phyloP scores from a whole-genome alignment of 371 early-diverging fungal genomes.

The Apophysomyces ossiformis region DNA sequence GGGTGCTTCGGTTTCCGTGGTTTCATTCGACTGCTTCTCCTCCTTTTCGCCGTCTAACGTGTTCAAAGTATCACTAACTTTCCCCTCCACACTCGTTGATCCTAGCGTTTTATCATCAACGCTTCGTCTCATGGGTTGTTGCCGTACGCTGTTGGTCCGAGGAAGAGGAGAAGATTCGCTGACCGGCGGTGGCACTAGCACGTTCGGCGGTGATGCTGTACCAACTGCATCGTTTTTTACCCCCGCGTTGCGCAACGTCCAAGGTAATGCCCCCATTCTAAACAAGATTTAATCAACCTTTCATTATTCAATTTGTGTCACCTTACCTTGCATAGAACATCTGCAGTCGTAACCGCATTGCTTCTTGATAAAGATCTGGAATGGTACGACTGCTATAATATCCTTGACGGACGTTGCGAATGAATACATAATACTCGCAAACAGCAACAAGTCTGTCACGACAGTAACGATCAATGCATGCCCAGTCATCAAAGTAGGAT shows the following conservation, averaged over 20 bases:
- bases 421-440: slow-evolving; percentile 92
- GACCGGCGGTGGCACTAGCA: slow-evolving; percentile 26
- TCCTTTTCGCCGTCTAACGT: not conserved
- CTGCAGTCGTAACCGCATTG: slow-evolving; percentile 78
- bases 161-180: slow-evolving; percentile 36
- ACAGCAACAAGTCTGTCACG: slow-evolving; percentile 91
- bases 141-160: slow-evolving; percentile 8
- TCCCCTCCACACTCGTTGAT: not conserved
- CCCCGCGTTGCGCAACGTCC: slow-evolving; percentile 39
- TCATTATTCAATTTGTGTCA: not conserved
- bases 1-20: not conserved
- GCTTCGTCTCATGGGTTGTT: not conserved
- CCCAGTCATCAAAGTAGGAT: slow-evolving; percentile 83
- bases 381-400: slow-evolving; percentile 75
- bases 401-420: slow-evolving; percentile 87
- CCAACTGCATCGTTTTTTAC: slow-evolving; percentile 22
- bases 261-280: slow-evolving; percentile 57
- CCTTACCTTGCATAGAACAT: slow-evolving; percentile 85
- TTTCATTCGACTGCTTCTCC: not conserved
- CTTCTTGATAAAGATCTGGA: slow-evolving; percentile 82
- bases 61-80: not conserved
- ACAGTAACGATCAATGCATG: slow-evolving; percentile 85
- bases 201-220: slow-evolving; percentile 20
- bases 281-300: not conserved
- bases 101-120: slow-evolving; percentile 2